Evolutionary conservation across 257 asterid species (phyloP), one percentile per base, ranked within the genome.

Genomic region (Schizonepeta tenuifolia): DNA sequence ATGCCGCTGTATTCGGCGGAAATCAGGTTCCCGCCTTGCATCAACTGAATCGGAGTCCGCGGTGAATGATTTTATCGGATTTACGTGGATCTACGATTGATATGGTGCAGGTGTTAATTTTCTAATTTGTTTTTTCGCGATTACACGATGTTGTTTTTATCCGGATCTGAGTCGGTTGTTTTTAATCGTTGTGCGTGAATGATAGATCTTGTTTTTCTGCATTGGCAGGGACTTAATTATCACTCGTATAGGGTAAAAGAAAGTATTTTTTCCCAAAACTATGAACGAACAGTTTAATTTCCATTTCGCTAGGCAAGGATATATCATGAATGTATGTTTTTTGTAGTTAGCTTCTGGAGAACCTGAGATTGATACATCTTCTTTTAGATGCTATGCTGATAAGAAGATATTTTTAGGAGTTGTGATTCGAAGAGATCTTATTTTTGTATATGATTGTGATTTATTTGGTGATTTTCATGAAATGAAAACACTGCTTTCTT

Each of bases 21-120:
- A 49, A 67, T 69, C 63, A 59, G 78, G 81, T 71, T 88, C 95
- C 90, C 83, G 95, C 91, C 93, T 86, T 89, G 96, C 91, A 89
- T 84, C 91, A 89, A 87, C 87, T 86, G 93, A 89, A 89, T 87
- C 86, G 78, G 93, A 87, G 84, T 41, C 96, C 80, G 87, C 88
- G 54, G 84, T 76, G 83, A 82, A 72, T 72, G 35, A 60, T 14
- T 67, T 2, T 1, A 28, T 28, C 4, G 26, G 26, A 8, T 46
- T 62, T 22, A 50, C 61, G 26, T 76, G 83, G 82, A 83, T 78
- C 86, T 69, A 13, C 18, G 54, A 11, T 69, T 67, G 59, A 74
- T 81, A 72, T 13, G 64, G 59, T 60, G 69, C 78, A 64, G 62
- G 57, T 47, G 24, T 24, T 3, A 11, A 11, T 15, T 20, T 65